Conservation (phyloP, 345 rosid genomes). For the Eucalyptus regnans region DNA sequence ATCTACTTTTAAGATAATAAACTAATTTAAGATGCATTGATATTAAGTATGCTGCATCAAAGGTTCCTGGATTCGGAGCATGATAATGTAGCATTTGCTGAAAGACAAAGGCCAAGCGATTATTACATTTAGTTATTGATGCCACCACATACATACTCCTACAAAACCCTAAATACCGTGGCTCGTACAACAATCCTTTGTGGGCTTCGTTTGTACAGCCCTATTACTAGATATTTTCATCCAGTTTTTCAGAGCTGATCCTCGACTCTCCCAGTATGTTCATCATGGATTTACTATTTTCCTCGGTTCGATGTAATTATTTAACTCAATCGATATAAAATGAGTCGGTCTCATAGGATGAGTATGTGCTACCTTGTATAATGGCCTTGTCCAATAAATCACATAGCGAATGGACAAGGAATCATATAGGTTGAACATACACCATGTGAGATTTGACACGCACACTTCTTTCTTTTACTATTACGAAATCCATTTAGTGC, state of each 20-base stretch:
- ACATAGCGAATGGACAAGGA: neutral
- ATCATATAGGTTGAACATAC: neutral
- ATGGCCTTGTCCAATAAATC: neutral
- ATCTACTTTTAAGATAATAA: neutral
- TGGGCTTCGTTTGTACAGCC: neutral
- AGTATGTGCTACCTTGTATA: neutral
- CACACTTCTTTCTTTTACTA: neutral
- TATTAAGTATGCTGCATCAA: neutral
- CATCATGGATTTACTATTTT: neutral
- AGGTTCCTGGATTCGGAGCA: neutral
- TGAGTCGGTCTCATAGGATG: neutral
- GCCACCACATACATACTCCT: neutral
- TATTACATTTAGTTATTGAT: neutral
- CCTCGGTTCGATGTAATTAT: neutral
- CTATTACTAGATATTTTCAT: neutral
- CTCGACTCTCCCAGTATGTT: neutral
- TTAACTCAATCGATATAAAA: neutral
- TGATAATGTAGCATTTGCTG: neutral
- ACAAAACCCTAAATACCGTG: neutral
- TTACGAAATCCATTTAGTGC: neutral
- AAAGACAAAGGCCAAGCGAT: neutral
- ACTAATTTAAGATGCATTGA: neutral
- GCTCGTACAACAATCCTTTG: neutral
- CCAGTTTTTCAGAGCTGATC: neutral
- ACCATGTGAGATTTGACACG: neutral